These are phyloP conservation scores for Pseudonitzschia delicatissima DNA, from an alignment of 108 stramenopile species.

Conservation along the genomic window DNA sequence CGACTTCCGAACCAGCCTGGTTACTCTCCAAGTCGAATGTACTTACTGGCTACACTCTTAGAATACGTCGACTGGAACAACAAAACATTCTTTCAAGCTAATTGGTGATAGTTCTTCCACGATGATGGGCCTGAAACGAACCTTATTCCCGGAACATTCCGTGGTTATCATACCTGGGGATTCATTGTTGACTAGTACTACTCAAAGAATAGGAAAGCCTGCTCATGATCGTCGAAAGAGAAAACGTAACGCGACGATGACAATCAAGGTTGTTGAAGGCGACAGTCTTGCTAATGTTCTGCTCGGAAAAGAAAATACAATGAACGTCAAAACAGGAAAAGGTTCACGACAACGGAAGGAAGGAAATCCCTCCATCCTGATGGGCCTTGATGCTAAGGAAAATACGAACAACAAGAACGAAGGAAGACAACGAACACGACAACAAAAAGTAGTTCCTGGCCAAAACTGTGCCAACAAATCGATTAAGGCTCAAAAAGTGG, in stretches of 20 bases:
- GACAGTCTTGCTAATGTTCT: not conserved
- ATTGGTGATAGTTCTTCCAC: not conserved
- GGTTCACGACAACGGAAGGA: not conserved
- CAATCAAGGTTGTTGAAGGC: not conserved
- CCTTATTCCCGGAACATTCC: slow-evolving; percentile 8
- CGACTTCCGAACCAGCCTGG: too few species aligned
- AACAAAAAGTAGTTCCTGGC: not conserved
- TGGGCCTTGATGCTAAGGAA: not conserved
- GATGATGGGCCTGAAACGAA: slow-evolving; percentile 8
- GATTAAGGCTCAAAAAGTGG: not conserved
- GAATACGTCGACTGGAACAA: too few species aligned
- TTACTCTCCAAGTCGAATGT: too few species aligned
- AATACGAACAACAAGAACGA: not conserved
- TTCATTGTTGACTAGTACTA: not conserved
- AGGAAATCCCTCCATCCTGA: not conserved
- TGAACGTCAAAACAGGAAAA: not conserved
- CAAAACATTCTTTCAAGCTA: not conserved
- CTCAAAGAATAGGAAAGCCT: not conserved
- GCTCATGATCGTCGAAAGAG: not conserved
- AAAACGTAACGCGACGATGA: not conserved
- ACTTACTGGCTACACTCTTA: too few species aligned
- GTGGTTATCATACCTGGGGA: not conserved
- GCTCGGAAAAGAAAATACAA: not conserved
- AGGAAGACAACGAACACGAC: not conserved
- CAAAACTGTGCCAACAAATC: not conserved